These are phyloP conservation scores for Ploettnerulaceae sp. DNA, from an alignment of 2,329 filamentous ascomycete genomes.

Conservation along the genomic window DNA sequence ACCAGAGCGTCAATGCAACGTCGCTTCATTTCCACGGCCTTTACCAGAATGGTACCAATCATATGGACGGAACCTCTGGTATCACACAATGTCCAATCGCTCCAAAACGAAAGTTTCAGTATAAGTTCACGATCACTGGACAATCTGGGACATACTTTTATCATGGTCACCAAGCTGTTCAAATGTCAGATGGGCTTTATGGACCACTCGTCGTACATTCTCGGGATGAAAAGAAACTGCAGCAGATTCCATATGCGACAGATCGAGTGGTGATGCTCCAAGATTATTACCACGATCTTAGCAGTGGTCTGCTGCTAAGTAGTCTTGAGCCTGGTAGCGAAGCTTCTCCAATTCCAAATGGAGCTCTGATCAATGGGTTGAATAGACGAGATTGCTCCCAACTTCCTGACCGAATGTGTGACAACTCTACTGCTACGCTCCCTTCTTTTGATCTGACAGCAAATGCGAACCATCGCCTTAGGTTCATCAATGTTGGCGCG, in stretches of 20 bases:
- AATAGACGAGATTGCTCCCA: constrained; percentile 39
- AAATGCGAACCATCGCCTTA: constrained; percentile 57
- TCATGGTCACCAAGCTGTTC: constrained; percentile 60
- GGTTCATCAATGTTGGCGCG: constrained; percentile 65
- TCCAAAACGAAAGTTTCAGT: constrained; percentile 58
- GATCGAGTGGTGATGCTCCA: constrained; percentile 64
- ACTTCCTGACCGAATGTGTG: constrained; percentile 39
- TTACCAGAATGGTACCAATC: constrained; percentile 69
- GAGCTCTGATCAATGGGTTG: constrained; percentile 42
- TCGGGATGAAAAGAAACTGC: constrained; percentile 45
- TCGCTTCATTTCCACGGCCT: constrained; percentile 75
- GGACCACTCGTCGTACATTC: constrained; percentile 64
- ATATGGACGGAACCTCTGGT: constrained; percentile 67
- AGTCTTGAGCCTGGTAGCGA: constrained; percentile 40
- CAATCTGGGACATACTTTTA: constrained; percentile 53
- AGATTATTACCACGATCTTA: constrained; percentile 65
- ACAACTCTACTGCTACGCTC: constrained; percentile 36
- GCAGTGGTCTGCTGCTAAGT: constrained; percentile 37
- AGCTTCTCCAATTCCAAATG: constrained; percentile 42
- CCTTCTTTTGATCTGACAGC: constrained; percentile 45
- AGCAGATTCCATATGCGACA: constrained; percentile 47
- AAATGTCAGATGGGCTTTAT: constrained; percentile 64
- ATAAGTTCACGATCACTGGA: constrained; percentile 58
- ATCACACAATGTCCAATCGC: constrained; percentile 59
- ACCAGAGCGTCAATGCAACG: constrained; percentile 58